Base-by-base conservation (phyloP, 257 asterid genomes). In the Nicotiana sylvestris region DNA sequence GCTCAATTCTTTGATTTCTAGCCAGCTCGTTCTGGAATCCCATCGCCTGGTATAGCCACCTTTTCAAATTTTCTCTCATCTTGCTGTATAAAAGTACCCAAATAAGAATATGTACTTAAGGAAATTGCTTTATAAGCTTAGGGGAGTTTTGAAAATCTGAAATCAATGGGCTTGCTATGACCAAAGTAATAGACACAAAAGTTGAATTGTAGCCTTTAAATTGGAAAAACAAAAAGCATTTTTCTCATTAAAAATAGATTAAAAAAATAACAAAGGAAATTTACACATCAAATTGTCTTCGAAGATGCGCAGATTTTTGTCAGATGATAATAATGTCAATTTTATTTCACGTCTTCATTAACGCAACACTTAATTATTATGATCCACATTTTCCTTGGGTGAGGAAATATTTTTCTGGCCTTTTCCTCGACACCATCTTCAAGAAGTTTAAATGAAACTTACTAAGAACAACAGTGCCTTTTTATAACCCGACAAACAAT, bases 41-140 rank as follows among this genome's bases (percentile, higher is more conserved):
- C 39, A 90, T 83, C 0, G 87, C 91, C 86, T 49, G 85, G 88
- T 74, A 87, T 5, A 90, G 78, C 89, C 84, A 82, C 89, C 84
- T 85, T 72, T 81, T 51, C 33, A 89, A 85, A 66, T 84, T 91
- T 56, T 90, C 89, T 81, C 84, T 93, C 90, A 90, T 94, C 87
- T 69, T 88, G 79, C 97, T 90, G 92, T 82, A 81, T 49, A 2
- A 4, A 30, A n/a, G 25, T 64, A 8, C 1, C 5, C 7, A 17
- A 9, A 37, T 15, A 61, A 79, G 74, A n/a, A 61, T 35, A 35
- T 35, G 7, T 5, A 49, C 39, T 43, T 72, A 21, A 3, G 25
- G 12, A 53, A 21, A 9, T 43, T 70, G 58, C 29, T 43, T 70
- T 70, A 70, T 39, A 29, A 65, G 43, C 70, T 27, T 67, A 9